These are phyloP conservation scores for Persicaria tinctoria DNA, from an alignment of 148 eudicot species.

Conservation along the genomic window DNA sequence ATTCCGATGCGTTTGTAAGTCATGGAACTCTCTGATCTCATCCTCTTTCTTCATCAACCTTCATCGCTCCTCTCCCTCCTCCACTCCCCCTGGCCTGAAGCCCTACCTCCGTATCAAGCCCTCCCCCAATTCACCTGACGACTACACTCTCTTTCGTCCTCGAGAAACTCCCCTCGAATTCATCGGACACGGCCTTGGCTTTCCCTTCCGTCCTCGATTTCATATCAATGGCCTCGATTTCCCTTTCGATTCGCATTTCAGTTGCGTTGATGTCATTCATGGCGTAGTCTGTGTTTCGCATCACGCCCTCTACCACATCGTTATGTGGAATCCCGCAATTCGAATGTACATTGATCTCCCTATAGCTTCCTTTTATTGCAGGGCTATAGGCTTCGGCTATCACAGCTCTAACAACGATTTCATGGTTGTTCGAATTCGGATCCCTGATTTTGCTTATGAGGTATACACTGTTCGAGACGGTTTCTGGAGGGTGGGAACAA, in stretches of 20 bases:
- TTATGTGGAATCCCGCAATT: background rate
- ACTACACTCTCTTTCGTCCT: background rate
- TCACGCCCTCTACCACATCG: background rate
- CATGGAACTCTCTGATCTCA: background rate
- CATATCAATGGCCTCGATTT: too few species aligned
- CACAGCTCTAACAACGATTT: background rate
- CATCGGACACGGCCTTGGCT: background rate
- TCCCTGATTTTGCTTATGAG: background rate
- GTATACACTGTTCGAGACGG: background rate
- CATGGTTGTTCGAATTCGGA: background rate
- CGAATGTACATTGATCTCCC: background rate
- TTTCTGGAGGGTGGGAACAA: background rate
- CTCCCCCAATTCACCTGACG: background rate
- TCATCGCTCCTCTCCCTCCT: background rate
- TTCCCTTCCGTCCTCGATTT: background rate
- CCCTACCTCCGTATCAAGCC: background rate
- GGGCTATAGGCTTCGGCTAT: background rate
- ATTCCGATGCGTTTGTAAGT: too few species aligned
- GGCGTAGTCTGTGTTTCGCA: background rate
- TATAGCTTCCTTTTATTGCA: background rate
- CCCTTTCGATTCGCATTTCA: background rate
- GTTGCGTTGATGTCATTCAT: background rate
- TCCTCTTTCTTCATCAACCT: background rate
- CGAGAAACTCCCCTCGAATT: background rate
- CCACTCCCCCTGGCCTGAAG: background rate